Conservation (phyloP, 2,329 filamentous ascomycete genomes). For the Nothopassalora personata region DNA sequence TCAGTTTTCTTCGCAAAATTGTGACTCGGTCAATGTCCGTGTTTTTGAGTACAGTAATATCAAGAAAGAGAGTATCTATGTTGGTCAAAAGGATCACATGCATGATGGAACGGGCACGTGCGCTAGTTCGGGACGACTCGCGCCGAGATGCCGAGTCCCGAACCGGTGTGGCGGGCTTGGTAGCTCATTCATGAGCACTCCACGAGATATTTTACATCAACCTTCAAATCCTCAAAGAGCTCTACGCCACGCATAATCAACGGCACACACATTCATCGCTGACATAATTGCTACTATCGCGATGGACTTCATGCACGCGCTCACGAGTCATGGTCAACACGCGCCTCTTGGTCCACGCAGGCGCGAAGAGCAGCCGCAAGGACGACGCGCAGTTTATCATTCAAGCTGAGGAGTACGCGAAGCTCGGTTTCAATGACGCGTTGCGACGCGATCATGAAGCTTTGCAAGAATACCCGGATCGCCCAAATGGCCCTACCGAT, state of each 20-base stretch:
- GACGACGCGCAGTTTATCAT: slow-evolving; percentile 40
- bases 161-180: too few relatives aligned
- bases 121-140: too few relatives aligned
- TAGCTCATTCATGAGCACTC: neutral
- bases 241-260: neutral
- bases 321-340: neutral
- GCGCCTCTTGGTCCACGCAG: slow-evolving; percentile 41
- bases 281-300: neutral
- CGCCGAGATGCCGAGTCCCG: too few relatives aligned
- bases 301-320: neutral
- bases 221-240: neutral
- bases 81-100: too few relatives aligned
- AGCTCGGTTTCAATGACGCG: neutral
- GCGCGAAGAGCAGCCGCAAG: slow-evolving; percentile 37
- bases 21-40: too few relatives aligned
- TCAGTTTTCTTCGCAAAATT: too few relatives aligned
- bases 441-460: slow-evolving; percentile 26
- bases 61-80: too few relatives aligned
- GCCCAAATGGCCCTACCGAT: neutral
- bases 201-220: neutral
- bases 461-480: neutral
- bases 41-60: too few relatives aligned
- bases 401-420: slow-evolving; percentile 38
- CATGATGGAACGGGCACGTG: too few relatives aligned
- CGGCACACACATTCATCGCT: neutral